Conservation (phyloP, 345 rosid genomes). For the sweet orange (Citrus sinensis) region DVS_A1.0 CM039165.1:18905501-18906000, state of each 20-base stretch:
- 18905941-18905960: constrained; percentile 99
- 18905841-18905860: neutral
- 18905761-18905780: neutral
- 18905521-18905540: too few species aligned
- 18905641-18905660: constrained; percentile 50
- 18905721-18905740: constrained; percentile 99
- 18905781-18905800: neutral
- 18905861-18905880: neutral
- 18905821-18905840: neutral
- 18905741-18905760: constrained; percentile 10
- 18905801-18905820: neutral
- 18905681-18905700: constrained; percentile 97
- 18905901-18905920: neutral
- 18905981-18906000: constrained; percentile 93
- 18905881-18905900: neutral
- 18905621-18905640: too few species aligned
- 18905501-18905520: too few species aligned
- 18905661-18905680: constrained; percentile 93
- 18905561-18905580: too few species aligned
- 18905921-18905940: constrained; percentile 44
- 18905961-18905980: constrained; percentile 99
- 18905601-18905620: too few species aligned
- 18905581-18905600: too few species aligned
- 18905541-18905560: too few species aligned
- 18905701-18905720: constrained; percentile 97